Conservation (phyloP, 129 eudicot species). For the Silybum marianum region DNA sequence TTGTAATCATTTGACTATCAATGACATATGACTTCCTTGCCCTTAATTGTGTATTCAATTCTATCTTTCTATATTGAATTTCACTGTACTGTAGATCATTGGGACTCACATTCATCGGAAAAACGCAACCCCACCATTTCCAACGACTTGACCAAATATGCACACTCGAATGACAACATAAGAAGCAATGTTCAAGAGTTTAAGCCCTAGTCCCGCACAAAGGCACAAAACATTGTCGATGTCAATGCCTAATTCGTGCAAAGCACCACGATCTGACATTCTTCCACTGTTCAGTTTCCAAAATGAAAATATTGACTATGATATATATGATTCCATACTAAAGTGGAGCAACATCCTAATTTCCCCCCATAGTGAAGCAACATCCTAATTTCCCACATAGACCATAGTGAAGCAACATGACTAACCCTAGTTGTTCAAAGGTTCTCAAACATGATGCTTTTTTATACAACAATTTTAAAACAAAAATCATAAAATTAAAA, state of each 20-base stretch:
- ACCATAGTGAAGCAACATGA: neutral
- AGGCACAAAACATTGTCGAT: neutral
- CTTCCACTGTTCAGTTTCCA: neutral
- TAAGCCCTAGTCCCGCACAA: neutral
- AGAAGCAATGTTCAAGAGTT: neutral
- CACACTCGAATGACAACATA: neutral
- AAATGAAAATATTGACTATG: neutral
- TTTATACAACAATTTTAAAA: neutral
- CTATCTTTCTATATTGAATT: too few relatives aligned
- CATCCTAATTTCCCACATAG: neutral
- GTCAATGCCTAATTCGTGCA: neutral
- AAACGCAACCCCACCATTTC: neutral
- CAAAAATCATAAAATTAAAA: neutral
- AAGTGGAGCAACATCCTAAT: neutral
- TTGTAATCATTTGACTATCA: too few relatives aligned
- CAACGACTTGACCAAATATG: neutral
- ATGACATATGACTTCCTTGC: too few relatives aligned
- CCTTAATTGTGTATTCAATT: too few relatives aligned
- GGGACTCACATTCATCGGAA: neutral
- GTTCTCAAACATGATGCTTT: neutral
- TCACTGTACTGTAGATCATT: too few relatives aligned
- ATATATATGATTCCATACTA: too few relatives aligned
- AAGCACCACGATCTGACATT: neutral
- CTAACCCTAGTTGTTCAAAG: neutral
- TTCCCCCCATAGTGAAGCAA: neutral